Evolutionary conservation across 495 filamentous ascomycete genomes (phyloP).

Genomic region (Hypoxylon cercidicola): DNA sequence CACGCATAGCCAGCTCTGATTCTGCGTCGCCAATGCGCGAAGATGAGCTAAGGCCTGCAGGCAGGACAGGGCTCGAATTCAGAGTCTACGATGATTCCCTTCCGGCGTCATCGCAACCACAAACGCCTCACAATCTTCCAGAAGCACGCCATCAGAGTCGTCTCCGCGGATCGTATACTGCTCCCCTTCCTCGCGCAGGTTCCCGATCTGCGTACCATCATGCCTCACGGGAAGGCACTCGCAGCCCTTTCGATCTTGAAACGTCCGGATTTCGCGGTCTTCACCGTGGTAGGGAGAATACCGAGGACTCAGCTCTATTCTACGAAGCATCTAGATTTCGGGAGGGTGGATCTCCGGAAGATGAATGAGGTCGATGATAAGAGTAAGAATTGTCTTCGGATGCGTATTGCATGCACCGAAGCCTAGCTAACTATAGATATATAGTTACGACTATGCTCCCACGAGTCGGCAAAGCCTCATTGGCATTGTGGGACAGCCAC

Average conservation of each 20-base stretch:
- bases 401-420: not conserved
- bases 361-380: conserved; percentile 10
- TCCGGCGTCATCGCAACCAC: conserved; percentile 62
- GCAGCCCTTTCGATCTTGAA: conserved; percentile 49
- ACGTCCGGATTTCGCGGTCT: conserved; percentile 55
- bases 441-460: not conserved
- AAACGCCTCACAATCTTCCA: conserved; percentile 64
- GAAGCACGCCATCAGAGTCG: conserved; percentile 61
- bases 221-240: conserved; percentile 17
- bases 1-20: conserved; percentile 13
- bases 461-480: conserved; percentile 11
- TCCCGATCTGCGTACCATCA: conserved; percentile 30
- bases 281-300: conserved; percentile 60
- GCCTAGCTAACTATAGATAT: too few species aligned
- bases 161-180: conserved; percentile 58
- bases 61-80: conserved; percentile 32
- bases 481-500: not conserved
- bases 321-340: conserved; percentile 39
- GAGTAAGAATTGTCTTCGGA: not conserved
- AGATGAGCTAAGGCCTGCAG: conserved; percentile 2
- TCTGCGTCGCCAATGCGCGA: conserved; percentile 13
- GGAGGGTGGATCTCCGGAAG: conserved; percentile 12
- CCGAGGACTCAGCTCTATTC: conserved; percentile 52
- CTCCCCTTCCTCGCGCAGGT: conserved; percentile 43
- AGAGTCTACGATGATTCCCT: conserved; percentile 64